These are phyloP conservation scores for Tulasnella sp. DNA, from an alignment of 768 basidiomycete species.

Conservation along the genomic window DNA sequence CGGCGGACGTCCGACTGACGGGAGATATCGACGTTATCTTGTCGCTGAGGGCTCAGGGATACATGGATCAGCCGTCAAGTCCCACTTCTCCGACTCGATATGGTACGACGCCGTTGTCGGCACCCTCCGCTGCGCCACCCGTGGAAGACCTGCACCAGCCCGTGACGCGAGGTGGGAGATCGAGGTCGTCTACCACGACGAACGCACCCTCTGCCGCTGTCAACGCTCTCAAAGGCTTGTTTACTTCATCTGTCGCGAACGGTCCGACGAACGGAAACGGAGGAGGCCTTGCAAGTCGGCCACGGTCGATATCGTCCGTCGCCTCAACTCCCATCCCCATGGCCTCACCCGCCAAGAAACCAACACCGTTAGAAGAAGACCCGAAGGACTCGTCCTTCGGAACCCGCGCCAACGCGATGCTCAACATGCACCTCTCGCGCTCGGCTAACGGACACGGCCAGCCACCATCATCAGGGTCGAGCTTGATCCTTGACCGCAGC, in stretches of 20 bases:
- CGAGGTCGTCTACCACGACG: neutral
- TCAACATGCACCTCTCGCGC: conserved; percentile 19
- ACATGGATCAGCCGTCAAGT: neutral
- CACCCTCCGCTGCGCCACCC: neutral
- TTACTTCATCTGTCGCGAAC: conserved; percentile 2
- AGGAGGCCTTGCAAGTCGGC: neutral
- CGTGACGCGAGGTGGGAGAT: neutral
- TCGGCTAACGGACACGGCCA: neutral
- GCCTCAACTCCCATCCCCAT: conserved; percentile 10
- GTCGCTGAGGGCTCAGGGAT: conserved; percentile 30
- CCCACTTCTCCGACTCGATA: neutral
- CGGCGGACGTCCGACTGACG: neutral
- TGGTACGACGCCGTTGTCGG: neutral
- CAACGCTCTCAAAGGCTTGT: conserved; percentile 32
- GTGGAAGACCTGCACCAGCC: conserved; percentile 8
- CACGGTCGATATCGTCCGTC: conserved; percentile 22
- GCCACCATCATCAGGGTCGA: neutral
- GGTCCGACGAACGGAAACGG: neutral
- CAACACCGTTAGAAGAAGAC: conserved; percentile 15
- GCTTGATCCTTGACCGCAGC: conserved; percentile 1
- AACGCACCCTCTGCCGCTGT: neutral
- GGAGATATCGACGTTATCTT: conserved; percentile 33
- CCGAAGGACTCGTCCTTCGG: conserved; percentile 19
- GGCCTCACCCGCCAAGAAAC: neutral
- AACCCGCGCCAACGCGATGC: conserved; percentile 27